A percentile compares a stretch with the other conserved stretches of the same genome.
phyloP scores from a whole-genome alignment of 1,284 basidiomycete species.

The Farysia itapuensis region DNA sequence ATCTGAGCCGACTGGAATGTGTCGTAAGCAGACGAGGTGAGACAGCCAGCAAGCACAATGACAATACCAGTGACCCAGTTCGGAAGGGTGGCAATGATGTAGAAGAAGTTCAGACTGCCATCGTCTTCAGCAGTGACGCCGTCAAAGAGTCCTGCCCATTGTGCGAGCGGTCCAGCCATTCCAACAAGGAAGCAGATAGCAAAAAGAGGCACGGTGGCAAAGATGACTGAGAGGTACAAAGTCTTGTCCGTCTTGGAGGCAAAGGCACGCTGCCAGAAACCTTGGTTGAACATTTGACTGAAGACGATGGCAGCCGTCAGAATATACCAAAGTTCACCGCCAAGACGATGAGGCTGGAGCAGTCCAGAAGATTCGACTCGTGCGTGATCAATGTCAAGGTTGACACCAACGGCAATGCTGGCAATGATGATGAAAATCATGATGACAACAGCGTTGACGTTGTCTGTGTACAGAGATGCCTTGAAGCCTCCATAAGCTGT shows the following conservation, averaged over 20 bases:
- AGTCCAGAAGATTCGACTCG: slow-evolving; percentile 46
- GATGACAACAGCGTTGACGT: slow-evolving; percentile 58
- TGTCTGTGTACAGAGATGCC: slow-evolving; percentile 59
- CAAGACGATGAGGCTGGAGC: slow-evolving; percentile 46
- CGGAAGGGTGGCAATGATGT: slow-evolving; percentile 52
- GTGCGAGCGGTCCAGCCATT: slow-evolving; percentile 54
- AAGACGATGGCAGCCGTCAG: slow-evolving; percentile 55
- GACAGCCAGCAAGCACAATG: slow-evolving; percentile 53
- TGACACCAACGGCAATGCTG: slow-evolving; percentile 50
- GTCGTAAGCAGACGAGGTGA: slow-evolving; percentile 59
- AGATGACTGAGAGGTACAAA: slow-evolving; percentile 49
- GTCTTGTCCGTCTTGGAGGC: slow-evolving; percentile 54
- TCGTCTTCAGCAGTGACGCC: slow-evolving; percentile 48
- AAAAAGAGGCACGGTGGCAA: slow-evolving; percentile 55
- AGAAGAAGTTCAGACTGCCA: slow-evolving; percentile 55
- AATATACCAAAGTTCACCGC: slow-evolving; percentile 59
- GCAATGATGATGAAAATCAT: slow-evolving; percentile 55
- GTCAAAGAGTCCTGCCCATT: slow-evolving; percentile 53
- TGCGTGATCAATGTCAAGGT: slow-evolving; percentile 48
- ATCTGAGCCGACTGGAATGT: slow-evolving; percentile 60
- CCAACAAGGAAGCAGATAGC: slow-evolving; percentile 58
- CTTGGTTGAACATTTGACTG: slow-evolving; percentile 60
- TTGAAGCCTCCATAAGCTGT: slow-evolving; percentile 60
- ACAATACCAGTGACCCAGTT: slow-evolving; percentile 57
- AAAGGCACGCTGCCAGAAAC: slow-evolving; percentile 60